These are phyloP conservation scores for Xylaria longipes DNA, from an alignment of 495 filamentous ascomycete species.

Conservation along the genomic window DNA sequence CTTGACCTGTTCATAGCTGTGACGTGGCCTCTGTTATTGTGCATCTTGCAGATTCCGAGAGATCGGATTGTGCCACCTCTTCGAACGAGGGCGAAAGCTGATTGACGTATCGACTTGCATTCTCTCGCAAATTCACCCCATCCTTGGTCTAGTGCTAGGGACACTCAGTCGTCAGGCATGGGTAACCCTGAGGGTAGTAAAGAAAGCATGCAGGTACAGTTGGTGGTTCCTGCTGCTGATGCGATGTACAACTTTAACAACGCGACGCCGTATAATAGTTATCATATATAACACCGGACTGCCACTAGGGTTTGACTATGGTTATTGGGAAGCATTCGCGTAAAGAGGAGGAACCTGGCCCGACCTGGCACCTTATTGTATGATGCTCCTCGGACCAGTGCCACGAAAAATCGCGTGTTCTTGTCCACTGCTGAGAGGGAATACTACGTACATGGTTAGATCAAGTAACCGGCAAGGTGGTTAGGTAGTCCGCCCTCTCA, in stretches of 20 bases:
- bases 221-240: background rate
- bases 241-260: background rate
- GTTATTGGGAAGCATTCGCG: background rate
- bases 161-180: background rate
- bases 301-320: background rate
- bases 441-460: background rate
- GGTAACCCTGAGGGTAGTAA: background rate
- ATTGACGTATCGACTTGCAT: background rate
- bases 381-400: background rate
- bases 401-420: background rate
- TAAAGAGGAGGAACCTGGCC: background rate
- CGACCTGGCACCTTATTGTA: background rate
- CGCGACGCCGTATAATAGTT: background rate
- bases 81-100: background rate
- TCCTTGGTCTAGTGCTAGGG: background rate
- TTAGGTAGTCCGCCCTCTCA: background rate
- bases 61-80: background rate
- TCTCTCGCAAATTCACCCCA: background rate
- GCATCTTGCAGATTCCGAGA: background rate
- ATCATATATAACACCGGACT: background rate
- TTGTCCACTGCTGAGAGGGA: background rate
- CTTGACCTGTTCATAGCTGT: background rate
- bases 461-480: background rate
- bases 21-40: background rate
- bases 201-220: background rate